These are phyloP conservation scores for Claviceps digitariae DNA, from an alignment of 2,329 filamentous ascomycete genomes.

Conservation along the genomic window DNA sequence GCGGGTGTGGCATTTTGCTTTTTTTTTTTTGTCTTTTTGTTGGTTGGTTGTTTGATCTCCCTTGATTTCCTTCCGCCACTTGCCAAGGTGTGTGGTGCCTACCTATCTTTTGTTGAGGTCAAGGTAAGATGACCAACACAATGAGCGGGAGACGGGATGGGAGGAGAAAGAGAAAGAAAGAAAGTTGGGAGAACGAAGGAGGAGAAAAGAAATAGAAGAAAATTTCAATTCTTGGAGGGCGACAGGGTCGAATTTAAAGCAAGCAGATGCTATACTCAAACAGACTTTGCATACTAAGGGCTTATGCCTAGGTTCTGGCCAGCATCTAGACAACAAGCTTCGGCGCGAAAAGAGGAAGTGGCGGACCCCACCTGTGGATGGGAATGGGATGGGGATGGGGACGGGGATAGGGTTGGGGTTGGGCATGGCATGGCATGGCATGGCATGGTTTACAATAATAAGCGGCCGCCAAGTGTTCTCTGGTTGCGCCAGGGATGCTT, in stretches of 20 bases:
- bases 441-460: not conserved
- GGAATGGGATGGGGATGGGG: no score
- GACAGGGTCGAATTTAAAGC: not conserved
- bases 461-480: not conserved
- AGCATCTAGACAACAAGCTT: not conserved
- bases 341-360: not conserved
- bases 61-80: not conserved
- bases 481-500: not conserved
- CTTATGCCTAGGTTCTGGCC: not conserved
- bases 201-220: not conserved
- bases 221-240: not conserved
- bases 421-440: not conserved
- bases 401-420: not conserved
- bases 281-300: not conserved
- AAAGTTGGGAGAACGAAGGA: not conserved
- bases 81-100: not conserved
- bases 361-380: not conserved
- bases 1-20: constrained; percentile 17
- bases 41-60: not conserved
- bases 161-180: not conserved
- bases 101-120: not conserved
- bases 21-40: not conserved
- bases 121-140: not conserved
- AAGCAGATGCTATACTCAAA: not conserved
- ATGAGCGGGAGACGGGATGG: not conserved